These are phyloP conservation scores for Alternaria angustiovoidea DNA, from an alignment of 2,329 filamentous ascomycete species.

Conservation along the genomic window DNA sequence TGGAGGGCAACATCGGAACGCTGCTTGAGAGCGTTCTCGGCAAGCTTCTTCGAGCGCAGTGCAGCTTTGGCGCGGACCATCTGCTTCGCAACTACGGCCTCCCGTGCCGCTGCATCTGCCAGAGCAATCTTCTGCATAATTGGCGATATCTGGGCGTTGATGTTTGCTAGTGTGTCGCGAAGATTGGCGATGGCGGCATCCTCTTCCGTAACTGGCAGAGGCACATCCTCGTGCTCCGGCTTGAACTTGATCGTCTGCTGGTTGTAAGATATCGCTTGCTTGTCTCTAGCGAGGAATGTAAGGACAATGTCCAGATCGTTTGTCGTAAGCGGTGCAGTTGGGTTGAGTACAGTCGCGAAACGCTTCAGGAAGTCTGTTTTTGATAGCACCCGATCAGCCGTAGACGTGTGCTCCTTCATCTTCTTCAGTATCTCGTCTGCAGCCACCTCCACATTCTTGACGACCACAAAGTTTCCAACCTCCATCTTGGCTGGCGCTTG, in stretches of 20 bases:
- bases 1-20: slow-evolving; percentile 78
- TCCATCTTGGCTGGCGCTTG: slow-evolving; percentile 64
- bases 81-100: slow-evolving; percentile 77
- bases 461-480: slow-evolving; percentile 69
- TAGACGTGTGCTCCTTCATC: slow-evolving; percentile 44
- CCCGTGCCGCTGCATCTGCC: slow-evolving; percentile 67
- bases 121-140: slow-evolving; percentile 64
- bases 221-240: slow-evolving; percentile 42
- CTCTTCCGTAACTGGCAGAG: slow-evolving; percentile 72
- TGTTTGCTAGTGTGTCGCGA: slow-evolving; percentile 72
- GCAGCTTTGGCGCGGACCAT: slow-evolving; percentile 77
- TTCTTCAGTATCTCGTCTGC: slow-evolving; percentile 52
- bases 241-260: slow-evolving; percentile 82
- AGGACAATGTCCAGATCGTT: slow-evolving; percentile 80
- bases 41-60: slow-evolving; percentile 81
- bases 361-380: slow-evolving; percentile 44
- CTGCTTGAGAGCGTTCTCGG: slow-evolving; percentile 75
- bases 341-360: slow-evolving; percentile 42
- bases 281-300: slow-evolving; percentile 61
- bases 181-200: slow-evolving; percentile 85
- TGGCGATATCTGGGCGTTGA: slow-evolving; percentile 72
- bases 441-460: slow-evolving; percentile 69
- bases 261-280: slow-evolving; percentile 77
- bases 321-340: slow-evolving; percentile 37
- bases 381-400: slow-evolving; percentile 48